phyloP scores from a whole-genome alignment of 148 eudicot genomes.

The Limonium bicolor region DNA sequence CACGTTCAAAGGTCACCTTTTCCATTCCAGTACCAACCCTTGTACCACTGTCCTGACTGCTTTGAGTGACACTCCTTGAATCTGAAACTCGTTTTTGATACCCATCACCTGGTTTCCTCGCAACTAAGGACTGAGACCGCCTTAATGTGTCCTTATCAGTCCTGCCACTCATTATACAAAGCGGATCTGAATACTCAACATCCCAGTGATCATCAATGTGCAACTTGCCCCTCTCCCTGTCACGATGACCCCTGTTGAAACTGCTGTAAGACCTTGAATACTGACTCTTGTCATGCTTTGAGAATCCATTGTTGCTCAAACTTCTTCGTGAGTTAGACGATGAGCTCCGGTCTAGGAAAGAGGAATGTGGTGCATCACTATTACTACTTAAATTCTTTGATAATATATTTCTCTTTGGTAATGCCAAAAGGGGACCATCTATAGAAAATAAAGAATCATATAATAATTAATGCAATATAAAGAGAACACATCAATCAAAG shows the following conservation, averaged over 20 bases:
- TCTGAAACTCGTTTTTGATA: conserved; percentile 21
- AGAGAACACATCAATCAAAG: neutral
- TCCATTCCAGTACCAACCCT: conserved; percentile 21
- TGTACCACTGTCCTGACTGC: conserved; percentile 11
- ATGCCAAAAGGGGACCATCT: conserved; percentile 30
- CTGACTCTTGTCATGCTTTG: conserved; percentile 38
- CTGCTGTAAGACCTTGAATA: conserved; percentile 40
- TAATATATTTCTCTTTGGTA: conserved; percentile 27
- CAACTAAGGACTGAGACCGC: conserved; percentile 52
- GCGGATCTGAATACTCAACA: conserved; percentile 42
- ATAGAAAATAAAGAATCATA: neutral
- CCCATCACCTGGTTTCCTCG: conserved; percentile 38
- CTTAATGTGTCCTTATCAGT: conserved; percentile 41
- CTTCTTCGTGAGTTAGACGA: conserved; percentile 49
- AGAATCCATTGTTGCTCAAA: conserved; percentile 48
- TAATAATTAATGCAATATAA: neutral
- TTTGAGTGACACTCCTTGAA: conserved; percentile 14
- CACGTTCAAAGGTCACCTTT: conserved; percentile 53
- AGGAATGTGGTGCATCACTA: conserved; percentile 24
- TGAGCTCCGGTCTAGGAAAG: conserved; percentile 29
- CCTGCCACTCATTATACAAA: conserved; percentile 32
- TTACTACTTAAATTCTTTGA: conserved; percentile 25
- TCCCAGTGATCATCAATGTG: conserved; percentile 40
- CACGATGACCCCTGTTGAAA: conserved; percentile 52
- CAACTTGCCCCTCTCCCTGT: conserved; percentile 48